phyloP scores from a whole-genome alignment of 108 stramenopile species.

The Cyclotella atomus region DNA sequence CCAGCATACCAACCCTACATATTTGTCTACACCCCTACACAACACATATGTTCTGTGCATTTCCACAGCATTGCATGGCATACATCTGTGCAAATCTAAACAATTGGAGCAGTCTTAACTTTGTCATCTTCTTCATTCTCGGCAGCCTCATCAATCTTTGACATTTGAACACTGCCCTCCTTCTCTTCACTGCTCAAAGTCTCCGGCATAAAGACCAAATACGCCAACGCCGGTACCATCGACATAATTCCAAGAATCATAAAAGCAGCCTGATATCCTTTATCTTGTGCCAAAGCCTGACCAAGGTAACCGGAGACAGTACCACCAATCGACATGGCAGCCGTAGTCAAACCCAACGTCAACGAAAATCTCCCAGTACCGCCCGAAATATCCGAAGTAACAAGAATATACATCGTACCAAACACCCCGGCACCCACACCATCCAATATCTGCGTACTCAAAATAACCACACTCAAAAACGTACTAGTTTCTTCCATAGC shows the following conservation, averaged over 20 bases:
- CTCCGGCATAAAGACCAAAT: slow-evolving; percentile 84
- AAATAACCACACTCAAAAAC: slow-evolving; percentile 65
- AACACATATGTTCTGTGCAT: background rate
- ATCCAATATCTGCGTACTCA: slow-evolving; percentile 87
- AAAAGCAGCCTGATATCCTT: slow-evolving; percentile 77
- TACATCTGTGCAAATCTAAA: background rate
- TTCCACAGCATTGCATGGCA: no score
- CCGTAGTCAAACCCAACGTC: slow-evolving; percentile 81
- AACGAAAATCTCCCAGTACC: slow-evolving; percentile 87
- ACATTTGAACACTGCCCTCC: slow-evolving; percentile 19
- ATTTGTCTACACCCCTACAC: background rate
- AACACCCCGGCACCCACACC: slow-evolving; percentile 90
- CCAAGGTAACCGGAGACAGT: slow-evolving; percentile 90
- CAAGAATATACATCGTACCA: slow-evolving; percentile 91
- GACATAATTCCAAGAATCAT: slow-evolving; percentile 81
- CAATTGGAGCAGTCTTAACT: background rate
- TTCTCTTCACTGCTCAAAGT: slow-evolving; percentile 42
- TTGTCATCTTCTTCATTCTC: slow-evolving; percentile 32
- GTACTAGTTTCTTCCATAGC: slow-evolving; percentile 32
- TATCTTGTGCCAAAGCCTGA: slow-evolving; percentile 80
- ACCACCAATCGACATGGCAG: slow-evolving; percentile 91
- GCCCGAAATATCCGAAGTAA: slow-evolving; percentile 86
- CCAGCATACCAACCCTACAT: background rate
- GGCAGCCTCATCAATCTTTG: slow-evolving; percentile 13
- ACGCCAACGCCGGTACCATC: slow-evolving; percentile 70